Conservation (phyloP, 345 rosid genomes). For the Lagerstroemia speciosa region DNA sequence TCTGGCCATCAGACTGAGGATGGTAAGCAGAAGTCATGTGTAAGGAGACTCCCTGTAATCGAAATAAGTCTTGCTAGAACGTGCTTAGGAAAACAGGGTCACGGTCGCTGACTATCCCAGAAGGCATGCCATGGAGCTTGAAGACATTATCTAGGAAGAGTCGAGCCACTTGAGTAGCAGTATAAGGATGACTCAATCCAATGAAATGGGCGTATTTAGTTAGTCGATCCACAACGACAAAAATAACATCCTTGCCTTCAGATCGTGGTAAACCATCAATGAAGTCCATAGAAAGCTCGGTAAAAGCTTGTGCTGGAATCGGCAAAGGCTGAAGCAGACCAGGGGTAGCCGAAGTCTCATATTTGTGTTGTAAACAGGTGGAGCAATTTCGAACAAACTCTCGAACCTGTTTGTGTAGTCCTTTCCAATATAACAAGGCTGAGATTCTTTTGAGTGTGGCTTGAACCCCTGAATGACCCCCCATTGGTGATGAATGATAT, state of each 20-base stretch:
- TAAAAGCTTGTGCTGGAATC: neutral
- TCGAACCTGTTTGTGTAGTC: neutral
- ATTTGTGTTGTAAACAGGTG: neutral
- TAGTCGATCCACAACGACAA: conserved; percentile 6
- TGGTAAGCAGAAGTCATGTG: neutral
- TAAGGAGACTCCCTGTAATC: neutral
- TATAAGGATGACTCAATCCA: neutral
- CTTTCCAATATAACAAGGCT: too few species aligned
- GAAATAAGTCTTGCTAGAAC: neutral
- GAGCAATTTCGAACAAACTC: too few species aligned
- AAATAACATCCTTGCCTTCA: neutral
- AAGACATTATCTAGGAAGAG: neutral
- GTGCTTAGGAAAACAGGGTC: neutral
- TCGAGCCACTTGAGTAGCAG: neutral
- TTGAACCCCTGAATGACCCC: too few species aligned
- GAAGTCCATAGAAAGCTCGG: conserved; percentile 1
- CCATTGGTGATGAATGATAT: too few species aligned
- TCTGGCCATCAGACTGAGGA: neutral
- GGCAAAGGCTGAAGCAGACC: conserved; percentile 5
- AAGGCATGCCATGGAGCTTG: neutral
- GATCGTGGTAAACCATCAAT: neutral
- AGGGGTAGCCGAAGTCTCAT: neutral
- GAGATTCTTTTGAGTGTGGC: too few species aligned
- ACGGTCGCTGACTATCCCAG: neutral
- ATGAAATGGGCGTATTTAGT: conserved; percentile 1